Base-by-base conservation (phyloP, 352 stramenopile genomes). In the Phytopythium sindhum region DNA sequence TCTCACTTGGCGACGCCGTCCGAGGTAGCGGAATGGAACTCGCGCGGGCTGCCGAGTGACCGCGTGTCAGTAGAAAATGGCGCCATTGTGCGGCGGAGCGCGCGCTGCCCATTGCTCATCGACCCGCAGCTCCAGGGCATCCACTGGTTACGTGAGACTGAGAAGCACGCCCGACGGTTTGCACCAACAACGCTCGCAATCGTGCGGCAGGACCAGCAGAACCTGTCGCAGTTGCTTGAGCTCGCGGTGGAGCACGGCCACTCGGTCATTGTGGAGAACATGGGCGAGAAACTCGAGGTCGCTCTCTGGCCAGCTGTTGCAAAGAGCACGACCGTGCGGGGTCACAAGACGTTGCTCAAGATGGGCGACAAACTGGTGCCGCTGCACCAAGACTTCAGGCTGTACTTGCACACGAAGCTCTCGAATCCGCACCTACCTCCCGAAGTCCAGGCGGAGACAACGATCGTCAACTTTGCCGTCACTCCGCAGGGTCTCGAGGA, bases 351-450 rank as follows among this genome's bases (percentile, higher is more conserved):
- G 15, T 63, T 91, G 4, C 61, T 97, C 41, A 89, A 93, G 57
- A 71, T 98, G 14, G 91, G 91, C 14, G 90, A 97, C 58, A 93
- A 97, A 42, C 65, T 97, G 14, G 72, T 97, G 19, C 87, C 97
- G 55, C 76, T 96, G 29, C 80, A 95, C 61, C 29, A 68, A 2
- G 70, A 87, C 21, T 98, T 98, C 52, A 72, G 79, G 14, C 57
- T 98, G 8, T 97, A 96, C 60, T 61, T 98, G 9, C 93, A 98
- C 64, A 98, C 93, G 2, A 98, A 97, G 61, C 75, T 98, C 0
- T 95, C 86, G n/a, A 97, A 97, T 37, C 93, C 93, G 17, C 90
- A 97, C 65, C 97, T 95, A 39, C 89, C 89, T 19, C 91, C 93
- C 0, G 93, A 97, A 62, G 57, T 98, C 8, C 91, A 97, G 63